Evolutionary conservation across 345 rosid species (phyloP), one percentile per base, ranked within the genome.

Genomic region (Atalantia buxifolia): DNA sequence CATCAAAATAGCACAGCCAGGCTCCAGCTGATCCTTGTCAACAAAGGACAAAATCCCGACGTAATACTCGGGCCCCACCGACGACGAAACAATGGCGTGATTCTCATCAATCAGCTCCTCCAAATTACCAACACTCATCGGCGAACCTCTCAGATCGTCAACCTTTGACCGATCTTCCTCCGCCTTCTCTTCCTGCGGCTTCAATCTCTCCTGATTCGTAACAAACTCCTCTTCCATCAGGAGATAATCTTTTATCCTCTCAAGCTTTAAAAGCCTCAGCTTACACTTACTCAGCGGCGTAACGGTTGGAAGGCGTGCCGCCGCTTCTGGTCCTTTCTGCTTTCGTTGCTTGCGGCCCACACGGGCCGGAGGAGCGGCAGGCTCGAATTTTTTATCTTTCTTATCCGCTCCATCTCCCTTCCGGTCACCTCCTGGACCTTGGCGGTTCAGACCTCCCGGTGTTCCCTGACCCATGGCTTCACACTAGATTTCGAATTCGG

Each of bases 201-300:
- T 96, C 76, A 94, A 77, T 48, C 95, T 81, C 85, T 94, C 98
- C 83, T 94, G 98, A 73, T 92, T 94, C 76, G 97, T 84, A 5
- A 96, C 99, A 62, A 94, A 94, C 89, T 92, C 98, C 67, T 96
- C 99, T 85, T 94, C 98, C 98, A 97, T 94, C 74, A 94, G 66
- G 73, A 97, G 80, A 76, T 93, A 94, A 72, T 93, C 99, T 84
- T 97, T 97, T 80, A 92, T 86, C 78, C 98, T 88, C 83, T 94
- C 99, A 78, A 93, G 78, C 81, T 94, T 97, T 4, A 94, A 82
- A 9, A 97, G 82, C 72, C 98, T 79, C 8, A 93, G 94, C 85
- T 94, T 94, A 78, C 98, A 97, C 83, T 94, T 97, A 1, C 89
- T 86, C 45, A 88, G 85, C 19, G 98, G 98, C 53, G 97, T 93